Evolutionary conservation across 202 grass and related monocot species (phyloP), one percentile per base, ranked within the genome.

Genomic region (Setaria italica): DNA sequence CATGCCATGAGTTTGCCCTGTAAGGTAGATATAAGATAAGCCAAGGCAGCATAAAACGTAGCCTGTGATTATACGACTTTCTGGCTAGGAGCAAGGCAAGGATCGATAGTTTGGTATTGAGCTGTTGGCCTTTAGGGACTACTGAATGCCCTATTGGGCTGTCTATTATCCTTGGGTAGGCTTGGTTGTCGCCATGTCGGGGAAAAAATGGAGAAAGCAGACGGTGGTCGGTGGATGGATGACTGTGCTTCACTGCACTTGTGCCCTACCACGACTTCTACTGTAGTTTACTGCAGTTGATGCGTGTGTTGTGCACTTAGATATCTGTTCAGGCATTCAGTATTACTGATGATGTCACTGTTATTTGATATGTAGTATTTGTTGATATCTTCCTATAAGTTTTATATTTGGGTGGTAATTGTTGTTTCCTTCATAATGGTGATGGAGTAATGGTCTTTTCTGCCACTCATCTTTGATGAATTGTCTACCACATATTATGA

Each of bases 1-100:
- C 76, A 84, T 84, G 76, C 9, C 62, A 84, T 76, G 81, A 56
- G 46, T 80, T 81, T 77, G 19, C 78, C 41, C 76, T 56, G 67
- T 37, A 74, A 41, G 73, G 12, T 72, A 63, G 80, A 66, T 71
- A 84, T 65, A 76, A 66, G 65, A 84, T 70, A 20, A 20, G 46
- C 12, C 58, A 45, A 59, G 17, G 4, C 34, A 53, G 59, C 79
- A 32, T 11, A 56, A 58, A 57, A 21, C 58, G 5, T 65, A 68
- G 77, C 34, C 19, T 65, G 55, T 79, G 56, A 48, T 76, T 70
- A 50, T 46, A 13, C 14, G 14, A 8, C 17, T 10, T 46, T 67
- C 62, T 77, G 25, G 43, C 34, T 32, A 32, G 67, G 75, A 41
- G 56, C 6, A 59, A 21, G 41, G 8, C 63, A 70, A 16, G 43